Conservation (phyloP, 169 alveolate genomes). For the Toxoplasma gondii region DNA sequence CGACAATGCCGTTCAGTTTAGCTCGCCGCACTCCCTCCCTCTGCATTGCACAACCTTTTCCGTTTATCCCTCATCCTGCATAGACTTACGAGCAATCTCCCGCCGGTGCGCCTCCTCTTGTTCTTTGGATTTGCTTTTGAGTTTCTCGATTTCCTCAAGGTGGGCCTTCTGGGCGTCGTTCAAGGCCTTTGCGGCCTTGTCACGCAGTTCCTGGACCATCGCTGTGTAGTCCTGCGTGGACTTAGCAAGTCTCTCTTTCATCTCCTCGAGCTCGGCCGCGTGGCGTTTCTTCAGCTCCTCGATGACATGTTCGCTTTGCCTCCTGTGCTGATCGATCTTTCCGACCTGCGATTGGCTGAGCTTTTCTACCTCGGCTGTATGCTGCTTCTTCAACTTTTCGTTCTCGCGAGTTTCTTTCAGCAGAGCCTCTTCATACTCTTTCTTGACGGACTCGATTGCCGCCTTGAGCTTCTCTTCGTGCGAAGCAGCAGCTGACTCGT, state of each 20-base stretch:
- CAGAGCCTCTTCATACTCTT: neutral
- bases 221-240: neutral
- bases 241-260: neutral
- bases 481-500: neutral
- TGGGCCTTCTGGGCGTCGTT: neutral
- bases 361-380: neutral
- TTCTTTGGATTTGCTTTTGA: neutral
- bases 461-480: neutral
- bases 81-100: neutral
- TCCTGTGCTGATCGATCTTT: neutral
- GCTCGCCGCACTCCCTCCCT: too few species aligned
- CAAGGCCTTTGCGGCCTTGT: neutral
- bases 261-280: conserved; percentile 23
- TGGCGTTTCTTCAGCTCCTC: conserved; percentile 11
- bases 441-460: neutral
- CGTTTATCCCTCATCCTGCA: too few species aligned
- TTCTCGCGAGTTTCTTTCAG: neutral
- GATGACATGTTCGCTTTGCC: neutral
- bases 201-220: neutral
- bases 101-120: neutral
- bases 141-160: conserved; percentile 5
- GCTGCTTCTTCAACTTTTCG: neutral
- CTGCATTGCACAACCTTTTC: too few species aligned
- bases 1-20: too few species aligned
- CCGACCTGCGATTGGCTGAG: neutral